These are phyloP conservation scores for Dictyophora rubrovolvata DNA, from an alignment of 768 basidiomycete genomes.

Conservation along the genomic window DNA sequence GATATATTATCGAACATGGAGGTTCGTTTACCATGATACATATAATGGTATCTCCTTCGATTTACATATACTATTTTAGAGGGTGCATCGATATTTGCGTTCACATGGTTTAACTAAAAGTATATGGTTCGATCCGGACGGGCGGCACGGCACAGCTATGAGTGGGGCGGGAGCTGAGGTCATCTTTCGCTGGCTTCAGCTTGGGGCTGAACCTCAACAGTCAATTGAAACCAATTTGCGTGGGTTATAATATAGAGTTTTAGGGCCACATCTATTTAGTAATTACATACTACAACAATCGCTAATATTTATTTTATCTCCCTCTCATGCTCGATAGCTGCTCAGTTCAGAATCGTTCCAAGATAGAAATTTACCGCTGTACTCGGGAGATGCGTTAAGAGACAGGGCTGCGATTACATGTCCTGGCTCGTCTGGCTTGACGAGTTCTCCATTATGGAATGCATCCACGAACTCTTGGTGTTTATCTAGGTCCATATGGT, in stretches of 20 bases:
- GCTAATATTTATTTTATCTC: background rate
- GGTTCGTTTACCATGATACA: conserved; percentile 25
- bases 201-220: background rate
- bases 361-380: conserved; percentile 70
- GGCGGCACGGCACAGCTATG: conserved; percentile 55
- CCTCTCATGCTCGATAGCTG: background rate
- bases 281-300: no score
- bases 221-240: background rate
- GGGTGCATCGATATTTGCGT: conserved; percentile 62
- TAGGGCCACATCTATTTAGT: background rate
- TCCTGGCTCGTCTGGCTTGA: conserved; percentile 65
- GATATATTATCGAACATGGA: conserved; percentile 71
- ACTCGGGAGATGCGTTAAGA: conserved; percentile 45
- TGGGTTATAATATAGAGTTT: background rate
- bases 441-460: conserved; percentile 55
- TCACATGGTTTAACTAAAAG: conserved; percentile 66
- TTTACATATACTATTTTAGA: conserved; percentile 27
- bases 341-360: conserved; percentile 58
- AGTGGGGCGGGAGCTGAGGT: conserved; percentile 37
- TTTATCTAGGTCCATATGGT: conserved; percentile 44
- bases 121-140: conserved; percentile 52
- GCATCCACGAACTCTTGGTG: conserved; percentile 48
- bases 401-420: conserved; percentile 71
- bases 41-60: background rate
- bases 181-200: no score